These are phyloP conservation scores for Chlorella sp. DNA, from an alignment of 139 green algal species.

Conservation along the genomic window DNA sequence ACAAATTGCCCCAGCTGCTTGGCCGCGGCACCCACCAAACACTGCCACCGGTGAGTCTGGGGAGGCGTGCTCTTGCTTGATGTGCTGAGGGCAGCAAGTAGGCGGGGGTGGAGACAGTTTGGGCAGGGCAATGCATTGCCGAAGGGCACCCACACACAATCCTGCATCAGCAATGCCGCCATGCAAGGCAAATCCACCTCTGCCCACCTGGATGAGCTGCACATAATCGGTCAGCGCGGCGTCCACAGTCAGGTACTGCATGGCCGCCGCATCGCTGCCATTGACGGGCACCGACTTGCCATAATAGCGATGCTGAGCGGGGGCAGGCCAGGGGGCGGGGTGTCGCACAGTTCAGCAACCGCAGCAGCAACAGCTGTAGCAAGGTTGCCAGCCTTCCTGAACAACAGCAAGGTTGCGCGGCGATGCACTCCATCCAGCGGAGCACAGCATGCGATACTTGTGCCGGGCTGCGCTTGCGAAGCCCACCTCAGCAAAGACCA, in stretches of 20 bases:
- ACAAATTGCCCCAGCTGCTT: no score
- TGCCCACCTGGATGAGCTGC: slow-evolving; percentile 7
- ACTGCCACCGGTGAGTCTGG: slow-evolving; percentile 65
- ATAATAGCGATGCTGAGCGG: slow-evolving; percentile 89
- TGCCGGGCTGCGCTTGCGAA: no score
- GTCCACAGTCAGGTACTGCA: slow-evolving; percentile 73
- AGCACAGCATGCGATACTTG: no score
- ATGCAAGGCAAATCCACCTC: no score
- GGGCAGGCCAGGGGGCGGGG: not conserved
- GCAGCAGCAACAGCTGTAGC: not conserved
- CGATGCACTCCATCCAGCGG: no score
- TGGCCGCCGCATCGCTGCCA: slow-evolving; percentile 47
- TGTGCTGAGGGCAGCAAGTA: slow-evolving; percentile 50
- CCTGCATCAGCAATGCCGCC: no score
- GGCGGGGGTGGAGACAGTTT: no score
- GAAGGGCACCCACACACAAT: no score
- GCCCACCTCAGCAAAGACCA: slow-evolving; percentile 42
- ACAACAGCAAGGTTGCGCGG: no score
- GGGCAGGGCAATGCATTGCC: no score
- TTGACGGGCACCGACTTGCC: slow-evolving; percentile 73
- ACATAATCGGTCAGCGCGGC: slow-evolving; percentile 90
- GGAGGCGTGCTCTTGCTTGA: slow-evolving; percentile 49
- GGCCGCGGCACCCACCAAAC: slow-evolving; percentile 65
- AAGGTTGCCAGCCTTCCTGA: not conserved
- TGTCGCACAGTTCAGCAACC: not conserved